Evolutionary conservation across 192 early-diverging fungal species (phyloP), one percentile per base, ranked within the genome.

Genomic region (Martensiomyces pterosporus): DNA sequence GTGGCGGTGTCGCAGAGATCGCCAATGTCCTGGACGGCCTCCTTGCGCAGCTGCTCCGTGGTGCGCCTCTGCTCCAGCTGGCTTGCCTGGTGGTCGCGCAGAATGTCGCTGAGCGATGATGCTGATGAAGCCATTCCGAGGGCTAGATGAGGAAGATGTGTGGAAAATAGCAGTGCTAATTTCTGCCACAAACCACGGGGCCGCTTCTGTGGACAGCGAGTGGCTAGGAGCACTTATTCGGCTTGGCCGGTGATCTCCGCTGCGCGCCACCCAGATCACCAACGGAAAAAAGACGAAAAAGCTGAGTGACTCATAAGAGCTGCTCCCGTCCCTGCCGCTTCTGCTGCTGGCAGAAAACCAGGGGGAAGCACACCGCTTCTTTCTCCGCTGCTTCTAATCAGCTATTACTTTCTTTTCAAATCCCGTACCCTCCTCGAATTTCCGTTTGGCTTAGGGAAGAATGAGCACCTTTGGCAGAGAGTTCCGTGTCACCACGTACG

Each of bases 401-500:
- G n/a, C 14, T 19, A 22, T 52, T 6, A 14, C 26, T 48, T 25
- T 57, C 8, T 26, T 7, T 43, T 42, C 24, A 13, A 29, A 3
- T 16, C 8, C 9, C 12, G 23, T 24, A 35, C 43, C 40, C 21
- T 15, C 7, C 21, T 13, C 43, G 14, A 19, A 16, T 16, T 49
- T 35, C 16, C n/a, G n/a, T n/a, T n/a, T n/a, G n/a, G n/a, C n/a
- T 25, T 4, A 45, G 7, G 7, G 15, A 12, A 54, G 10, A 18
- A 91, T 90, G 92, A 86, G 84, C 51, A 83, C 85, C 9, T 94
- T 94, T 77, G 92, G 92, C 47, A 85, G 67, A 24, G 67, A 80
- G 43, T 94, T 83, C 76, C 81, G 89, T 47, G 88, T 96, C 15
- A 92, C 92, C 2, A 98, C 95, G 25, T 97, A 86, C 73, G 95